Evolutionary conservation across 1,284 basidiomycete species (phyloP).

Genomic region (Tilletia caries): DNA sequence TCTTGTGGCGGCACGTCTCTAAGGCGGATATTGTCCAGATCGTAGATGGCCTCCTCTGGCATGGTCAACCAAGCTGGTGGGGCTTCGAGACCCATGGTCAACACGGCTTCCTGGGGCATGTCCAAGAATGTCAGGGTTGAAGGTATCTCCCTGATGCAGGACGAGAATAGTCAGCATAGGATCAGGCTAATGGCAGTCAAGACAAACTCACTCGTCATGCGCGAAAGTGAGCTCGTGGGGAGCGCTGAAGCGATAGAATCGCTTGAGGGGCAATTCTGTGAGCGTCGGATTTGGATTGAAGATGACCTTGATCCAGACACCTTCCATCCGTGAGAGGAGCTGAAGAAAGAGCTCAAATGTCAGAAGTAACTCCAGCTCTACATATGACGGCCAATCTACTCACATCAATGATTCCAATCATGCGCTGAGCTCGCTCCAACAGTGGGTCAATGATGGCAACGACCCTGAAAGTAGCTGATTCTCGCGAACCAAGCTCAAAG

Average conservation of each 20-base stretch:
- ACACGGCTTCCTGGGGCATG: constrained; percentile 67
- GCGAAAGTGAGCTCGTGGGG: constrained; percentile 66
- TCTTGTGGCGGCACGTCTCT: constrained; percentile 60
- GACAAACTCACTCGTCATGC: constrained; percentile 56
- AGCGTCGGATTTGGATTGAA: constrained; percentile 36
- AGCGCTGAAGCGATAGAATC: constrained; percentile 84
- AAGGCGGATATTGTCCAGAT: constrained; percentile 92
- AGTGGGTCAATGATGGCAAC: constrained; percentile 78
- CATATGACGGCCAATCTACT: neutral
- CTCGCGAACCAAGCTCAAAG: constrained; percentile 66
- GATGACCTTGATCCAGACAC: constrained; percentile 37
- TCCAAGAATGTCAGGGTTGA: constrained; percentile 29
- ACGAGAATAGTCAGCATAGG: neutral
- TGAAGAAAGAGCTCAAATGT: constrained; percentile 2
- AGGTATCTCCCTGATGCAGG: constrained; percentile 57
- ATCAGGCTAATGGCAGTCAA: constrained; percentile 17
- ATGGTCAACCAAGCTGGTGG: constrained; percentile 87
- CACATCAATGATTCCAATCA: constrained; percentile 63
- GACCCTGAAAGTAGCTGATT: constrained; percentile 69
- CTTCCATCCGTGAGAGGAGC: constrained; percentile 30
- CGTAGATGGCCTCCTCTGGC: constrained; percentile 80
- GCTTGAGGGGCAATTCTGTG: constrained; percentile 77
- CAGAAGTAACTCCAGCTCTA: neutral
- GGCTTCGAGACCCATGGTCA: constrained; percentile 86
- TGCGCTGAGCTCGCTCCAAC: constrained; percentile 77